phyloP scores from a whole-genome alignment of 371 early-diverging fungal species.

The Actinomortierella wolfii region DNA sequence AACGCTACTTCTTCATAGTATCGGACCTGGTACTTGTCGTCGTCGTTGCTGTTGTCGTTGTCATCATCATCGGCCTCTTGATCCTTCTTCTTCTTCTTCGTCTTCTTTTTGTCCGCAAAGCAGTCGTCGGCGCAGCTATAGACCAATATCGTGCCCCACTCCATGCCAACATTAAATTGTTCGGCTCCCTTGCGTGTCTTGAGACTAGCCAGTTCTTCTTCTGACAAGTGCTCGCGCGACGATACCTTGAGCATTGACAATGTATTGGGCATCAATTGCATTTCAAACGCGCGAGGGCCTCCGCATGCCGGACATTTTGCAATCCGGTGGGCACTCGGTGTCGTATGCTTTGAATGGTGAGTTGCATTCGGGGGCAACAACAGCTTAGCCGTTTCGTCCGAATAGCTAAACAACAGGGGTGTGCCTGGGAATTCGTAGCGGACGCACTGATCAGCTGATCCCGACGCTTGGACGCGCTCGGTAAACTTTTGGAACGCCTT shows the following conservation, averaged over 20 bases:
- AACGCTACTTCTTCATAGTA: slow-evolving; percentile 71
- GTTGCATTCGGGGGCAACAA: slow-evolving; percentile 32
- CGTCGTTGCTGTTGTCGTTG: slow-evolving; percentile 20
- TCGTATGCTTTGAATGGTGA: slow-evolving; percentile 35
- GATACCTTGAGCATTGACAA: slow-evolving; percentile 67
- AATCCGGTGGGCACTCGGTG: slow-evolving; percentile 39
- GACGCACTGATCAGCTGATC: slow-evolving; percentile 84
- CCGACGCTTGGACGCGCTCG: slow-evolving; percentile 65
- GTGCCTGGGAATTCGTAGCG: slow-evolving; percentile 78
- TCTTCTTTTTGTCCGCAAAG: slow-evolving; percentile 16
- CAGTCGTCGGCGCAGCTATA: slow-evolving; percentile 88
- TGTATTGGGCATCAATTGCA: slow-evolving; percentile 91
- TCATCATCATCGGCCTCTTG: slow-evolving; percentile 28
- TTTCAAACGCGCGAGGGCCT: slow-evolving; percentile 83
- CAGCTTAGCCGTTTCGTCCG: slow-evolving; percentile 49
- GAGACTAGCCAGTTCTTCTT: slow-evolving; percentile 25
- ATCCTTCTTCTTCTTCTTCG: slow-evolving; percentile 14
- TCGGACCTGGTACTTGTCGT: slow-evolving; percentile 27
- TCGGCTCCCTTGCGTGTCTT: slow-evolving; percentile 51
- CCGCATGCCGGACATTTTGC: slow-evolving; percentile 74
- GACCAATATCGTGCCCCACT: slow-evolving; percentile 89
- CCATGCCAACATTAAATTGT: slow-evolving; percentile 81
- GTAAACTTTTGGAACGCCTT: slow-evolving; percentile 82
- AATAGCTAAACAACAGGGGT: slow-evolving; percentile 72
- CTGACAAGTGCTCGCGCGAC: slow-evolving; percentile 35